Evolutionary conservation across 1,284 basidiomycete genomes (phyloP).

Genomic region (Melampsora americana): DNA sequence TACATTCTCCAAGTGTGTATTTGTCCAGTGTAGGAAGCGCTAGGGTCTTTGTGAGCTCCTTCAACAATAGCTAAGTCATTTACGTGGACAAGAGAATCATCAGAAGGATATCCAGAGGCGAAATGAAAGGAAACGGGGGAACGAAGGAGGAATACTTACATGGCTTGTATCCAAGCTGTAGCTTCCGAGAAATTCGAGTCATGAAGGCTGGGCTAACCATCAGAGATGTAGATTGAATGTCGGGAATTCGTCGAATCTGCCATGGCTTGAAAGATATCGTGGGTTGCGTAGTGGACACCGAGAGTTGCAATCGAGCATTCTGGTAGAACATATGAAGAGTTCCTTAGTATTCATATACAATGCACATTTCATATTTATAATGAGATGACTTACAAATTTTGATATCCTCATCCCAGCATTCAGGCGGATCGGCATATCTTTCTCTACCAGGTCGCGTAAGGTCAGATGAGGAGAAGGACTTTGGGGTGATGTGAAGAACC

Average conservation of each 20-base stretch:
- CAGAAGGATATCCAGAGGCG: neutral
- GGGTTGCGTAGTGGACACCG: slow-evolving; percentile 15
- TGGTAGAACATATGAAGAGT: neutral
- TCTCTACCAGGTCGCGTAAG: slow-evolving; percentile 14
- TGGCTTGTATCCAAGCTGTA: slow-evolving; percentile 18
- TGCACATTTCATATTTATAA: too few relatives aligned
- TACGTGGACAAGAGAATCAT: neutral
- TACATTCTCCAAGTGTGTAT: slow-evolving; percentile 13
- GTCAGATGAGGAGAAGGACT: neutral
- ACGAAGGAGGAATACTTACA: neutral
- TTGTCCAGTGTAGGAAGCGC: slow-evolving; percentile 16
- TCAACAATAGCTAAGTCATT: slow-evolving; percentile 16
- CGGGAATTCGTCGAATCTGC: slow-evolving; percentile 34
- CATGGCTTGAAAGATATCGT: slow-evolving; percentile 14
- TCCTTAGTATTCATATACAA: too few relatives aligned
- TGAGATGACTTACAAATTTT: slow-evolving; percentile 21
- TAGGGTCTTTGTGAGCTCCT: slow-evolving; percentile 19
- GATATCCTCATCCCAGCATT: slow-evolving; percentile 25
- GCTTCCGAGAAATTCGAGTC: neutral
- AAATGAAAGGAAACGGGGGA: neutral
- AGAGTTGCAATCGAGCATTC: slow-evolving; percentile 37
- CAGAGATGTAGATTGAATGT: slow-evolving; percentile 25
- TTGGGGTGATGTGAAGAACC: slow-evolving; percentile 33
- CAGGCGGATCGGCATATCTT: slow-evolving; percentile 24
- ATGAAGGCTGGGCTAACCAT: slow-evolving; percentile 17